A percentile compares a stretch with the other conserved stretches of the same genome.
Conservation (phyloP, 2,329 filamentous ascomycete genomes). For the Raffaelea arxii region DNA sequence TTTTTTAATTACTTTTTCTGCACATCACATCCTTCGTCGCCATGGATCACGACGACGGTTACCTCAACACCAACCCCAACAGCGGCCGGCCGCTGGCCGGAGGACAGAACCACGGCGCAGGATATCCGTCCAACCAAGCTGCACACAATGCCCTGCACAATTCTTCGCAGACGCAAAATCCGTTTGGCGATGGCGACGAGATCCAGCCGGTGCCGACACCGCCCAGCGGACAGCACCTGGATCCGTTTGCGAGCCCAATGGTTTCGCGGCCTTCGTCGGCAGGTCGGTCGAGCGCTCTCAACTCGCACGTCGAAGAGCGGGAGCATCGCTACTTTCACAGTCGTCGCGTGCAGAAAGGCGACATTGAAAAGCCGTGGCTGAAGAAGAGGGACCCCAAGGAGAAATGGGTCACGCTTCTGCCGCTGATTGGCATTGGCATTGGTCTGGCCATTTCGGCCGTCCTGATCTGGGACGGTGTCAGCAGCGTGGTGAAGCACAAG, state of each 20-base stretch:
- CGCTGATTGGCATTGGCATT: conserved; percentile 58
- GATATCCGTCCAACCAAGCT: no score
- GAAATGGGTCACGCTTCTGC: conserved; percentile 80
- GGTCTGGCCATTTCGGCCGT: conserved; percentile 61
- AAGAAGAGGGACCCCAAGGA: conserved; percentile 65
- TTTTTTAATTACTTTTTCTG: neutral
- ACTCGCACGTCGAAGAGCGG: conserved; percentile 25
- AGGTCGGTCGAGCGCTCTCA: conserved; percentile 31
- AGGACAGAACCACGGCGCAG: neutral
- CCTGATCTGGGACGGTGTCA: conserved; percentile 65
- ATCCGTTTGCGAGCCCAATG: conserved; percentile 37
- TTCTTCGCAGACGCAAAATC: no score
- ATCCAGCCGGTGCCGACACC: conserved; percentile 21
- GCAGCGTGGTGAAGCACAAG: conserved; percentile 62
- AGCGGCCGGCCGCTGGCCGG: conserved; percentile 26
- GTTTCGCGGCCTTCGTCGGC: conserved; percentile 37
- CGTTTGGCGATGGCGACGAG: conserved; percentile 30
- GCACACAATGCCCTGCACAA: no score
- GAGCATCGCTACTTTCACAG: conserved; percentile 60
- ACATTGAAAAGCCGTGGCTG: conserved; percentile 69
- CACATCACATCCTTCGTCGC: no score
- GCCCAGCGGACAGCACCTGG: no score
- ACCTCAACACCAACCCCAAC: conserved; percentile 18
- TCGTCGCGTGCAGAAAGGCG: conserved; percentile 59
- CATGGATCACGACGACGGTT: conserved; percentile 10